Base-by-base conservation (phyloP, 202 grass and related monocot species). In the Zoysia matrella region DNA sequence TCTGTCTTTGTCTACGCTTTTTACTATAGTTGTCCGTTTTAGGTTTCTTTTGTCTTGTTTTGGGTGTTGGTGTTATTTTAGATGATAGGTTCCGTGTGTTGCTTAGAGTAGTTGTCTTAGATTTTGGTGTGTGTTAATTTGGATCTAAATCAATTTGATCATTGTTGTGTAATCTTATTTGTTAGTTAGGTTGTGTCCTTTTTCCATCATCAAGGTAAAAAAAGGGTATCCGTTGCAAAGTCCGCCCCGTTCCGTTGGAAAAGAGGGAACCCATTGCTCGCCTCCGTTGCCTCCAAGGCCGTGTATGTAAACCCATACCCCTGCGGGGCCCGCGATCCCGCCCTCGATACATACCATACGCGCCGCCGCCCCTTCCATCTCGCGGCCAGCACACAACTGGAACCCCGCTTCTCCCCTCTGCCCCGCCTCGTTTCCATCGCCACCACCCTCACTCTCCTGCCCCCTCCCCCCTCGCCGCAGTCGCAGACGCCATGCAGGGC, bases 401-500 rank as follows among this genome's bases (percentile, higher is more conserved):
- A 75, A 71, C 56, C 60, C 60, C 44, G 13, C 74, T 41, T 39
- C 54, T 42, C 18, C 18, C 67, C 46, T 12, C 30, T 36, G 30
- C 63, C 40, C 60, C 65, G 67, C 80, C 87, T 95, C 87, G 87
- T 88, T 88, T 84, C 64, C 83, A 88, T 86, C 92, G 89, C 87
- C 92, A 82, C 90, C 89, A 8, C 69, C 78, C 30, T 42, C 11
- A 2, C 51, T 57, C 3, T 11, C 65, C 1, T 52, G 8, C 53
- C 48, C 0, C 61, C 13, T 7, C 9, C 65, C 3, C 52, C 48
- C 11, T 65, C 76, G 47, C 52, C 40, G 36, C 60, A 12, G 42
- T 36, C 30, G 30, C 30, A 36, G 30, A 36, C 1, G 74, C 53
- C 76, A 90, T 94, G 94, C 84, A 97, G 72, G n/a, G n/a, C n/a